Evolutionary conservation across 371 early-diverging fungal species (phyloP), one percentile per base, ranked within the genome.

Genomic region (Cokeromyces recurvatus): DNA sequence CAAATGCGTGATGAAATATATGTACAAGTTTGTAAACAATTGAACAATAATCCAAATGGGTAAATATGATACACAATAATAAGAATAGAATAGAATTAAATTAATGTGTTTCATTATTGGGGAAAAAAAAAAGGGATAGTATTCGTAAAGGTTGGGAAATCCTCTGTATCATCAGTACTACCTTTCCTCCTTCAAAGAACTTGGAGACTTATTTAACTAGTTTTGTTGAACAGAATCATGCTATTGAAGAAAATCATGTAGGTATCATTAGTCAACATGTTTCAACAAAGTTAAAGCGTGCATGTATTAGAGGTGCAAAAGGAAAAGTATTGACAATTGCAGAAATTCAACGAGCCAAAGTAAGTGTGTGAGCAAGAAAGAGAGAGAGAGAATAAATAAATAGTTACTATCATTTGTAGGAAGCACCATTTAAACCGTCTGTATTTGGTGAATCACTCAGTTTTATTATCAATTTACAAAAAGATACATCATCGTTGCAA

Each of bases 371-470:
- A 10, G 9, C 7, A 38, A 49, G 10, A 42, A 17, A 55, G 19
- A 40, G 34, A 17, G 12, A 43, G 12, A 38, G 19, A 31, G 36
- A 24, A 31, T 21, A 2, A 12, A 36, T 1, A 2, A 3, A 14
- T 10, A 27, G 20, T 34, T 36, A 20, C 10, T 34, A 14, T 12
- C 22, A 24, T 35, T 32, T 17, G 17, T 70, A 84, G 77, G 88
- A 87, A 39, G 90, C 94, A 15, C 90, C 98, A 0, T 92, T 92
- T 58, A 79, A 78, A 15, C 87, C 84, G 2, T 85, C 90, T 12
- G 81, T 96, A n/a, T 96, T 97, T 78, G 98, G 96, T 25, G 94
- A 90, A 57, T 68, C 90, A 7, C 71, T 97, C 27, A 85, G 83
- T 21, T 81, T 81, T 32, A 86, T 97, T 44, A 91, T 95, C 91